Evolutionary conservation across 2,329 filamentous ascomycete genomes (phyloP).

Genomic region (Fusarium illudens): DNA sequence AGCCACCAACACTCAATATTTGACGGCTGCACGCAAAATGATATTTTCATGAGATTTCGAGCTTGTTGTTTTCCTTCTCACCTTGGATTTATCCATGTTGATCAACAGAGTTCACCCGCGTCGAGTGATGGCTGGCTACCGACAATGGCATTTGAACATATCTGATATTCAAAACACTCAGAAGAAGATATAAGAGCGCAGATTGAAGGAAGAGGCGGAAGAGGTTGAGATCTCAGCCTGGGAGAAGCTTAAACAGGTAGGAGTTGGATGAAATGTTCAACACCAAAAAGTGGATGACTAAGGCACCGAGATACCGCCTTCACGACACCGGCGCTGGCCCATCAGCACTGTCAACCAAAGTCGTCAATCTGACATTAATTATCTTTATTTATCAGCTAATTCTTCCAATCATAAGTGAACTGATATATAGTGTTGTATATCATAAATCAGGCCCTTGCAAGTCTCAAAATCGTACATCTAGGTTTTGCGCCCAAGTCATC

Average conservation of each 20-base stretch:
- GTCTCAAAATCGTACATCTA: neutral
- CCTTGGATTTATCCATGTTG: conserved; percentile 42
- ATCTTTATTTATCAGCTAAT: conserved; percentile 7
- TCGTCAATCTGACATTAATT: neutral
- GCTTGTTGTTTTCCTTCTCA: conserved; percentile 14
- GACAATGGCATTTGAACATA: neutral
- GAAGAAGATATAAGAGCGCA: neutral
- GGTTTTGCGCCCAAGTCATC: neutral
- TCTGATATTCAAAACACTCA: neutral
- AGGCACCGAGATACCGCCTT: conserved; percentile 10
- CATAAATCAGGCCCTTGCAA: neutral
- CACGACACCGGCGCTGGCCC: neutral
- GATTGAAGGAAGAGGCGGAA: neutral
- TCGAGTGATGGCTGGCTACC: neutral
- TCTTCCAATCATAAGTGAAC: neutral
- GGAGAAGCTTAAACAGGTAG: neutral
- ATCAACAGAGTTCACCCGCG: neutral
- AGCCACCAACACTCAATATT: neutral
- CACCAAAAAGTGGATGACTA: conserved; percentile 36
- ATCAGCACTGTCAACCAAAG: neutral
- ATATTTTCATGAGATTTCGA: neutral
- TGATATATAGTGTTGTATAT: conserved; percentile 1
- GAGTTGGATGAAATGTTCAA: conserved; percentile 26
- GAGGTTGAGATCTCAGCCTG: neutral
- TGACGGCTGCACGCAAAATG: neutral